phyloP scores from a whole-genome alignment of 2,329 filamentous ascomycete genomes.

The Ophidiomyces ophidiicola region DNA sequence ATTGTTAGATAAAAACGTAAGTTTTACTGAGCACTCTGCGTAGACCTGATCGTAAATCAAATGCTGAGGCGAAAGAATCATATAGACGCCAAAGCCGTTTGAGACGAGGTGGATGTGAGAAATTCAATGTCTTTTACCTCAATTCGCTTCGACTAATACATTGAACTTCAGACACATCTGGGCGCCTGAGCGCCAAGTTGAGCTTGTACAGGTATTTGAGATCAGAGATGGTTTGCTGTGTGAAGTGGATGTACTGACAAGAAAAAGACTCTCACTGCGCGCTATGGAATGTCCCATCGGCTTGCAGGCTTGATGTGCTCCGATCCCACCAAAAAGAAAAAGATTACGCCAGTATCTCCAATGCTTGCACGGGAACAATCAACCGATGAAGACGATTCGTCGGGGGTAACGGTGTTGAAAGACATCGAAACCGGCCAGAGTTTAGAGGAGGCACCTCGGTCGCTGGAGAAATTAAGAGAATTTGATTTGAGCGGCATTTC shows the following conservation, averaged over 20 bases:
- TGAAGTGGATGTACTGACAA: not conserved
- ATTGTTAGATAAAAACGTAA: conserved; percentile 26
- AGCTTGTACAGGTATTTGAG: conserved; percentile 37
- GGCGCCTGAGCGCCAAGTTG: conserved; percentile 50
- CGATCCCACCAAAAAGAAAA: conserved; percentile 32
- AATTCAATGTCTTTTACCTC: not conserved
- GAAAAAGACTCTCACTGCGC: conserved; percentile 39
- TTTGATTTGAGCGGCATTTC: conserved; percentile 27
- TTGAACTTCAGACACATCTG: conserved; percentile 49
- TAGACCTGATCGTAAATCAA: no score
- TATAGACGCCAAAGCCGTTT: conserved; percentile 36
- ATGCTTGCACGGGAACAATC: conserved; percentile 11
- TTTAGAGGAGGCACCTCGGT: conserved; percentile 11
- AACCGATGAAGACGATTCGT: not conserved
- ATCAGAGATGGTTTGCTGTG: not conserved
- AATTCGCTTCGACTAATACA: not conserved
- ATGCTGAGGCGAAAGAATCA: not conserved
- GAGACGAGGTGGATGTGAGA: conserved; percentile 59
- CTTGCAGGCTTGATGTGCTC: conserved; percentile 52
- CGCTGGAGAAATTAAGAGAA: conserved; percentile 19
- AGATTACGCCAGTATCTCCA: conserved; percentile 15
- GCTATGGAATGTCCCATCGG: conserved; percentile 58
- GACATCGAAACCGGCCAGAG: conserved; percentile 1
- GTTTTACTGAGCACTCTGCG: no score
- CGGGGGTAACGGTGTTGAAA: not conserved